A percentile compares a stretch with the other conserved stretches of the same genome.
These are phyloP conservation scores for Aspergillus panamensis DNA, from an alignment of 495 filamentous ascomycete species.

Conservation along the genomic window DNA sequence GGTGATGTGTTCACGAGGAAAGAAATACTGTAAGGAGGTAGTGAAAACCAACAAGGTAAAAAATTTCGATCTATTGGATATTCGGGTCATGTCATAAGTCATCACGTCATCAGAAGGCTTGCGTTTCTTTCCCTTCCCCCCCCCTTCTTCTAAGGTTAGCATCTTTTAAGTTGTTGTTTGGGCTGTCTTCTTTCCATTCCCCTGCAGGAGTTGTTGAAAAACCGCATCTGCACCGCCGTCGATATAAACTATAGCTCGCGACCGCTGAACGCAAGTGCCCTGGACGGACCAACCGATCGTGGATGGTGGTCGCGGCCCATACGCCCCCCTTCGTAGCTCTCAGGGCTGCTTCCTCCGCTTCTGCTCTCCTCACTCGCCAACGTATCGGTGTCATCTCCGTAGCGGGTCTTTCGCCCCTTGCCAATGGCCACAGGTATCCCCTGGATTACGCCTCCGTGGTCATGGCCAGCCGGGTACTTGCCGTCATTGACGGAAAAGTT, in stretches of 20 bases:
- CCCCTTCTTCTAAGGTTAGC: not conserved
- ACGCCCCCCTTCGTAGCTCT: conserved; percentile 33
- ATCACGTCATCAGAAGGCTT: conserved; percentile 18
- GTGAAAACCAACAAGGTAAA: conserved; percentile 4
- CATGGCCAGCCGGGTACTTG: conserved; percentile 72
- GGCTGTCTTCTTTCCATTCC: not conserved
- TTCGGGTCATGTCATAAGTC: conserved; percentile 26
- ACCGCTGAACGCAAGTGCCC: conserved; percentile 18
- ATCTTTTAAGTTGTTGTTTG: not conserved
- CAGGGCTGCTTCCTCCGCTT: conserved; percentile 56
- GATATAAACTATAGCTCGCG: conserved; percentile 9
- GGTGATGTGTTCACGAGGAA: not conserved
- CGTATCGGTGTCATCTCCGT: conserved; percentile 44
- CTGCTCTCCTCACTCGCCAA: conserved; percentile 49
- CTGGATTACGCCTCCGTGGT: conserved; percentile 75
- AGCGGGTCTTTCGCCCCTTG: conserved; percentile 48
- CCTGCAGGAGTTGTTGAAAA: not conserved
- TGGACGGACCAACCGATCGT: conserved; percentile 13
- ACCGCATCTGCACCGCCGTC: not conserved
- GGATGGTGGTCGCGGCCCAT: conserved; percentile 14
- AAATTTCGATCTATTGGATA: conserved; percentile 27
- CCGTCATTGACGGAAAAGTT: conserved; percentile 98
- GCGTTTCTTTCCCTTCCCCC: not conserved
- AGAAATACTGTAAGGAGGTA: not conserved
- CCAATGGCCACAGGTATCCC: conserved; percentile 76